Evolutionary conservation across 257 asterid species (phyloP).

Genomic region (Capsicum pubescens): DNA sequence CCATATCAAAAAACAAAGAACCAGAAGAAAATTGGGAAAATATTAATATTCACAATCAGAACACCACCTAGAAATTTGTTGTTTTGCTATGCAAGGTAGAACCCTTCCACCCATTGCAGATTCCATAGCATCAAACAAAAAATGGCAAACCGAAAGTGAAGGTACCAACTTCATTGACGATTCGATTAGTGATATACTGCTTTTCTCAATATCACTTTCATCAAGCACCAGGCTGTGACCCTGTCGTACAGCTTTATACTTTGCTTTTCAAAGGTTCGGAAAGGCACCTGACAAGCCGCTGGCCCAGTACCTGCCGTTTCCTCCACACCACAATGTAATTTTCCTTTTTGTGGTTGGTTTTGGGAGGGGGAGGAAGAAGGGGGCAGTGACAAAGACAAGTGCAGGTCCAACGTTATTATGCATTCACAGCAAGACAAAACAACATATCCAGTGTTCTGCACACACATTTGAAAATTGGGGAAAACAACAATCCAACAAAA

Average conservation of each 20-base stretch:
- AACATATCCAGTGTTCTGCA: constrained; percentile 1
- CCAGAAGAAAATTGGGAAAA: too few species aligned
- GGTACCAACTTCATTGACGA: not conserved
- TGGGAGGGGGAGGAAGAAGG: not conserved
- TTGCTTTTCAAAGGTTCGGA: not conserved
- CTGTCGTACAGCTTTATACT: too few species aligned
- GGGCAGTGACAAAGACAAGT: not conserved
- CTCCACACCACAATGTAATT: not conserved
- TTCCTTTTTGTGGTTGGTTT: not conserved
- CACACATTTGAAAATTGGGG: not conserved
- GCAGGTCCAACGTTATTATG: not conserved
- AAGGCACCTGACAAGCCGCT: not conserved
- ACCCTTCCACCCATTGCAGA: not conserved
- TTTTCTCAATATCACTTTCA: constrained; percentile 9
- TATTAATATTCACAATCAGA: too few species aligned
- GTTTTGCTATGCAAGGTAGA: too few species aligned
- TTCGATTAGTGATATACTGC: not conserved
- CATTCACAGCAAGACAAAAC: constrained; percentile 21
- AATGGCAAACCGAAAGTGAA: not conserved
- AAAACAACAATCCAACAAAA: not conserved
- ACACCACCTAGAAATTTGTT: too few species aligned
- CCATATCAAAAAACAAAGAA: too few species aligned
- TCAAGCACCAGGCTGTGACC: not conserved
- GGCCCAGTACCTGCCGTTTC: not conserved
- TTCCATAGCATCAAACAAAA: not conserved